Base-by-base conservation (phyloP, 768 basidiomycete species). In the Mrakia gelida region DNA sequence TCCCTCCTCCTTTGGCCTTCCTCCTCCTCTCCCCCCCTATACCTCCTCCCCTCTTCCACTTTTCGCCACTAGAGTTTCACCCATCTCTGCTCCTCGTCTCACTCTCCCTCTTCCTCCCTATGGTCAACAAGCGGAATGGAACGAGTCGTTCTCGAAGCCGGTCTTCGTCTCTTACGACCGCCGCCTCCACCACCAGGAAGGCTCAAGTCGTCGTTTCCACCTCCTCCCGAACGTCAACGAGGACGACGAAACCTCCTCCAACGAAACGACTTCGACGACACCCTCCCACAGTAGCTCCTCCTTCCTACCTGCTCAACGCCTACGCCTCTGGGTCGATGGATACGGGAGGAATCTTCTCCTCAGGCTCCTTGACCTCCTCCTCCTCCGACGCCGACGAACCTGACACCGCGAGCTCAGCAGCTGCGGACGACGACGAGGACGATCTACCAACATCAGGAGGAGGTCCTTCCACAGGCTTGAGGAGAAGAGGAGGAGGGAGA, bases 341-440 rank as follows among this genome's bases (percentile, higher is more conserved):
- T n/a, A 43, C 67, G 41, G 34, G 34, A 41, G 67, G 67, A 8
- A 67, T 41, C 38, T 67, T 67, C 32, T 41, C 38, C 23, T 67
- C 65, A 8, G 67, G 67, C 26, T 41, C 41, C 34, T 70, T 70
- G 34, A 41, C 67, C 38, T 34, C 30, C 65, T 67, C 65, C 26
- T 52, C 49, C 30, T 52, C 72, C 3, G 52, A 54, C 30, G 28
- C 30, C 52, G 54, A 54, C 28, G 72, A 73, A 28, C 72, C 72
- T 16, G 72, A 56, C 49, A 73, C 72, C 2, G 54, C 56, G 21
- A 54, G 49, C 26, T 73, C 72, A 32, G 56, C 54, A 30, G 52
- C 54, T 30, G 52, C 16, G 13, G 34, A 49, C 21, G 34, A 54
- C 54, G 34, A 61, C 52, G 34, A 73, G 11, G 56, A 49, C 32